Conservation (phyloP, 345 rosid genomes). For the Eutrema heterophyllum region DNA sequence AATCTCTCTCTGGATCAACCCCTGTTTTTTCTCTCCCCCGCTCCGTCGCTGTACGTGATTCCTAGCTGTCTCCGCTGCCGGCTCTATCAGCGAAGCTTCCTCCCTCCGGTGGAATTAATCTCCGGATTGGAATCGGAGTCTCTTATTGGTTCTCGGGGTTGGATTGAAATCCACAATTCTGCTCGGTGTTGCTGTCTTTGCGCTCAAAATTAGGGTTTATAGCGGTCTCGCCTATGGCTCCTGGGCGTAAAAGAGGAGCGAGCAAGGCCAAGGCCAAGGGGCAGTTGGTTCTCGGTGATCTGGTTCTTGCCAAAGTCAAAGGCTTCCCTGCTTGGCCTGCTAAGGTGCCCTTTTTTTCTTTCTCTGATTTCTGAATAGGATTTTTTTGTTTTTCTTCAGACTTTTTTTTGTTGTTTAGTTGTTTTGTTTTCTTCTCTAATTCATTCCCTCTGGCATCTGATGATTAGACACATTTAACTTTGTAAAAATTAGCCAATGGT, state of each 20-base stretch:
- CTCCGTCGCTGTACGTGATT: slow-evolving; percentile 3
- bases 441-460: not conserved
- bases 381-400: not conserved
- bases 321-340: slow-evolving; percentile 99
- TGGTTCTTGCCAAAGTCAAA: slow-evolving; percentile 98
- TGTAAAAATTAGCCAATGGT: not conserved
- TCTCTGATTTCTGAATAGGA: not conserved
- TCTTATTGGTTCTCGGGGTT: not conserved
- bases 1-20: slow-evolving; percentile 4
- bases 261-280: slow-evolving; percentile 62
- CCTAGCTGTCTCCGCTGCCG: not conserved
- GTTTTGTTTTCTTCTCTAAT: not conserved
- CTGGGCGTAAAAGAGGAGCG: slow-evolving; percentile 85
- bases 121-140: not conserved
- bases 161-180: slow-evolving; percentile 10
- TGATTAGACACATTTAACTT: not conserved
- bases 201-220: slow-evolving; percentile 35
- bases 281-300: slow-evolving; percentile 90
- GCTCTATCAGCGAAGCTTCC: not conserved
- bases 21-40: not conserved
- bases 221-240: slow-evolving; percentile 51
- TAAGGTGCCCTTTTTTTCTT: slow-evolving; percentile 42
- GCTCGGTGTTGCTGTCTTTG: not conserved
- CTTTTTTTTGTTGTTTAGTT: not conserved
- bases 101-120: slow-evolving; percentile 8